Percentiles rank a stretch among this genome's conserved stretches.
Conservation (phyloP, 2,329 filamentous ascomycete species). For the Aspergillus arachidicola region DNA sequence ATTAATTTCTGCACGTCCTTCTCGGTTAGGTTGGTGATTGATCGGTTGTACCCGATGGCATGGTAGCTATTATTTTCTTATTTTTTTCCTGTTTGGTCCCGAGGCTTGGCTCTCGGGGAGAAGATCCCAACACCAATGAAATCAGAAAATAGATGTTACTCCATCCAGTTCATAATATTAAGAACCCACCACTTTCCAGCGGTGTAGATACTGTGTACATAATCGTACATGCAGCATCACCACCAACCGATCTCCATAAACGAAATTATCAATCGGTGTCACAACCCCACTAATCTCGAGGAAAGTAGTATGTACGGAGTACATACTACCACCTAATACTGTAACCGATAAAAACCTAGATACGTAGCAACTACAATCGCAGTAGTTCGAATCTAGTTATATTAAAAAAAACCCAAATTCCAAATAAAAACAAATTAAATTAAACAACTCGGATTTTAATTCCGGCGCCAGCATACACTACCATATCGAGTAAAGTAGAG, state of each 20-base stretch:
- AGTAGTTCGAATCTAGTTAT: neutral
- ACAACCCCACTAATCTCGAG: neutral
- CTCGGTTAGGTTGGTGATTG: constrained; percentile 8
- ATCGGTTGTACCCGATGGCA: constrained; percentile 15
- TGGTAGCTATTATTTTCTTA: constrained; percentile 6
- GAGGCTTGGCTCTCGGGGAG: neutral
- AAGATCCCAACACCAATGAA: neutral
- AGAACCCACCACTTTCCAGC: neutral
- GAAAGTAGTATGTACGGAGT: neutral
- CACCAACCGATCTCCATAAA: neutral
- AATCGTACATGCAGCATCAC: neutral
- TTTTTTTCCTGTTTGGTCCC: neutral
- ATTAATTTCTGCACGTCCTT: neutral
- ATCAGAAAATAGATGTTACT: neutral
- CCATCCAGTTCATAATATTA: no score
- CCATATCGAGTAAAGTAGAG: no score
- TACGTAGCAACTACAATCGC: neutral
- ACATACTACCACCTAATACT: no score
- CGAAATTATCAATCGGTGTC: neutral
- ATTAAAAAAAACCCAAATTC: neutral
- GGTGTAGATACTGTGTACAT: neutral
- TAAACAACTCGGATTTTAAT: neutral
- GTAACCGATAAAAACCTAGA: neutral
- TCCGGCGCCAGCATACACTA: neutral
- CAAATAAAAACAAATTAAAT: neutral